Evolutionary conservation across 2,329 filamentous ascomycete genomes (phyloP).

Genomic region (Elsinoe arachidis): DNA sequence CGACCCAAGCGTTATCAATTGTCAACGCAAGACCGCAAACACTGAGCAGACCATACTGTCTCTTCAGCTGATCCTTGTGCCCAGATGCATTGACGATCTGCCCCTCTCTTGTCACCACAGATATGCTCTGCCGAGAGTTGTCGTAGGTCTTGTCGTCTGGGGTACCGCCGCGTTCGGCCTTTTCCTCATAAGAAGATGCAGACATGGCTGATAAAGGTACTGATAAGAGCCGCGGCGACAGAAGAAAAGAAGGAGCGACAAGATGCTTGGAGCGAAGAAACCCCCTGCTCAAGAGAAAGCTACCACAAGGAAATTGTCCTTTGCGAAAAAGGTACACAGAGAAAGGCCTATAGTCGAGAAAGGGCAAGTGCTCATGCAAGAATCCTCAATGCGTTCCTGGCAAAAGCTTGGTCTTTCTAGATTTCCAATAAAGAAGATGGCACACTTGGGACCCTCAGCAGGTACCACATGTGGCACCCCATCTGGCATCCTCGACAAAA

Average conservation of each 20-base stretch:
- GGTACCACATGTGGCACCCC: too few species aligned
- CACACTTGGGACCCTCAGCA: too few species aligned
- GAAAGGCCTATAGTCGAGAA: neutral
- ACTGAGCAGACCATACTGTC: constrained; percentile 53
- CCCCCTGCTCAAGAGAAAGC: neutral
- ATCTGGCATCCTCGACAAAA: neutral
- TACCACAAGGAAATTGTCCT: neutral
- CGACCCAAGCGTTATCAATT: constrained; percentile 58
- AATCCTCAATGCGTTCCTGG: too few species aligned
- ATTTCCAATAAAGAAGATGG: too few species aligned
- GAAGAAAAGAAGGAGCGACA: neutral
- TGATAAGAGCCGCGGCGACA: neutral
- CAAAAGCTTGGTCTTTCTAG: too few species aligned
- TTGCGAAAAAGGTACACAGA: neutral
- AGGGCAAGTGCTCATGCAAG: neutral
- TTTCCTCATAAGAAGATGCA: constrained; percentile 13
- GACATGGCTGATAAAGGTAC: neutral
- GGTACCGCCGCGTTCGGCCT: constrained; percentile 6
- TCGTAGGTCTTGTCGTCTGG: constrained; percentile 1
- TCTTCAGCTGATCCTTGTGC: constrained; percentile 53
- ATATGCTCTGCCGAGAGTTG: constrained; percentile 15
- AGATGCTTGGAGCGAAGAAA: neutral
- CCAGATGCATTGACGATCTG: constrained; percentile 54
- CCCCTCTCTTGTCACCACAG: constrained; percentile 28
- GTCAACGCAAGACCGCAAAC: constrained; percentile 48